Evolutionary conservation across 2,329 filamentous ascomycete species (phyloP).

Genomic region (Cryphonectria parasitica): DNA sequence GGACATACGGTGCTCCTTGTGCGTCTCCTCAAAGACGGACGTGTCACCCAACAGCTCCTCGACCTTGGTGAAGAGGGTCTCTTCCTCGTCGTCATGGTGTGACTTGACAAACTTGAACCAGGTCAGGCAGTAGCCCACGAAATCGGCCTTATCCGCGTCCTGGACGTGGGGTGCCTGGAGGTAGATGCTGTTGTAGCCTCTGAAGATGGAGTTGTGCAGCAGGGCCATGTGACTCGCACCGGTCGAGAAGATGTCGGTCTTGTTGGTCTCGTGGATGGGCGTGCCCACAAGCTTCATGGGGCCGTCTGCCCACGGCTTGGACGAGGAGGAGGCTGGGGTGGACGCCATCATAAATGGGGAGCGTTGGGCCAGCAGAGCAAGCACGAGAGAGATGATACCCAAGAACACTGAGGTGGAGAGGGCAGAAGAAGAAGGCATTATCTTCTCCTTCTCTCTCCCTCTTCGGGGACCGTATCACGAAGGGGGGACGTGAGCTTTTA

Average conservation of each 20-base stretch:
- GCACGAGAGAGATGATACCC: slow-evolving; percentile 38
- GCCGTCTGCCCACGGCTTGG: slow-evolving; percentile 55
- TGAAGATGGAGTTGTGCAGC: slow-evolving; percentile 65
- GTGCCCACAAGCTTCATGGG: slow-evolving; percentile 59
- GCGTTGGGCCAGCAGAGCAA: slow-evolving; percentile 42
- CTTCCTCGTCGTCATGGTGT: slow-evolving; percentile 65
- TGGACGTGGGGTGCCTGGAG: slow-evolving; percentile 59
- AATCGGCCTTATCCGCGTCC: slow-evolving; percentile 57
- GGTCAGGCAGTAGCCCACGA: slow-evolving; percentile 60
- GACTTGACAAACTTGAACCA: slow-evolving; percentile 64
- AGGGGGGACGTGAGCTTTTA: not conserved
- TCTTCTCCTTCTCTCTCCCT: not conserved
- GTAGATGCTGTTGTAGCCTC: slow-evolving; percentile 67
- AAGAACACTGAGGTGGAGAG: slow-evolving; percentile 35
- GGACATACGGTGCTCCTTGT: slow-evolving; percentile 57
- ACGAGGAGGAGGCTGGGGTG: slow-evolving; percentile 33
- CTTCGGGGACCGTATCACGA: not conserved
- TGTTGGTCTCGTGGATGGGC: slow-evolving; percentile 56
- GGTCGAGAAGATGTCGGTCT: slow-evolving; percentile 61
- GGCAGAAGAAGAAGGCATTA: slow-evolving; percentile 23
- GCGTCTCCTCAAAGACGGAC: slow-evolving; percentile 54
- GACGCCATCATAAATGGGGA: slow-evolving; percentile 47
- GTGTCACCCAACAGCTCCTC: slow-evolving; percentile 55
- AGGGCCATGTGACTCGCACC: slow-evolving; percentile 65
- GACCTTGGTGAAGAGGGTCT: slow-evolving; percentile 58